These are phyloP conservation scores for Lenzites betulinus DNA, from an alignment of 768 basidiomycete genomes.

Conservation along the genomic window DNA sequence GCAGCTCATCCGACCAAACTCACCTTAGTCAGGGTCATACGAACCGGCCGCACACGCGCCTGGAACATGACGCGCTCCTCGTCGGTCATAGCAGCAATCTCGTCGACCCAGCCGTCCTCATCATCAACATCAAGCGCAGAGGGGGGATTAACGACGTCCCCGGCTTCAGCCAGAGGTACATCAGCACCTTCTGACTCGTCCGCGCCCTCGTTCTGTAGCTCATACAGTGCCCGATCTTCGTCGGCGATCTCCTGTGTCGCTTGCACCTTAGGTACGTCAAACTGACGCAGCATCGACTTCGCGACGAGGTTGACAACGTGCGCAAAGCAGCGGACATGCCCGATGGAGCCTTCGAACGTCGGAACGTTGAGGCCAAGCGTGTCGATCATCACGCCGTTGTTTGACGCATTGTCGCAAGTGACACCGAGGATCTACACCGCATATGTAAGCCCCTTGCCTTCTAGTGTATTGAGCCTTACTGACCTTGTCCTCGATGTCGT, in stretches of 20 bases:
- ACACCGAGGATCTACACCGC: conserved; percentile 35
- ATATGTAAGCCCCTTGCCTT: background rate
- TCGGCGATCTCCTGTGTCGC: background rate
- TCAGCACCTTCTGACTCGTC: background rate
- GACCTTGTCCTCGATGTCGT: conserved; percentile 39
- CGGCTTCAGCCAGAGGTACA: no score
- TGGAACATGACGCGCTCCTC: conserved; percentile 24
- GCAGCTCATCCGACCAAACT: background rate
- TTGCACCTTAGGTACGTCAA: conserved; percentile 33
- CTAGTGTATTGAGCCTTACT: background rate
- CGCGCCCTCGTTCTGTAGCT: background rate
- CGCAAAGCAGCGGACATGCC: conserved; percentile 38
- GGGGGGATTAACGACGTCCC: background rate
- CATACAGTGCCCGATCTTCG: background rate
- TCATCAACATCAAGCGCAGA: conserved; percentile 13
- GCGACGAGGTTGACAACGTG: conserved; percentile 43
- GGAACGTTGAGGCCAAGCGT: conserved; percentile 28
- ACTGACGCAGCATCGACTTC: conserved; percentile 34
- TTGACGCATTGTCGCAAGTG: conserved; percentile 39
- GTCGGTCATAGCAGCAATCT: conserved; percentile 19
- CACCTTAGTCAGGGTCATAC: conserved; percentile 38
- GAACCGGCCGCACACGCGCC: conserved; percentile 26
- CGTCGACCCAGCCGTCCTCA: conserved; percentile 30
- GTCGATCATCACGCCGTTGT: conserved; percentile 39
- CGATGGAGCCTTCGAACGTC: conserved; percentile 27